These are phyloP conservation scores for Cryptococcus sp. DNA, from an alignment of 1,284 basidiomycete genomes.

Conservation along the genomic window DNA sequence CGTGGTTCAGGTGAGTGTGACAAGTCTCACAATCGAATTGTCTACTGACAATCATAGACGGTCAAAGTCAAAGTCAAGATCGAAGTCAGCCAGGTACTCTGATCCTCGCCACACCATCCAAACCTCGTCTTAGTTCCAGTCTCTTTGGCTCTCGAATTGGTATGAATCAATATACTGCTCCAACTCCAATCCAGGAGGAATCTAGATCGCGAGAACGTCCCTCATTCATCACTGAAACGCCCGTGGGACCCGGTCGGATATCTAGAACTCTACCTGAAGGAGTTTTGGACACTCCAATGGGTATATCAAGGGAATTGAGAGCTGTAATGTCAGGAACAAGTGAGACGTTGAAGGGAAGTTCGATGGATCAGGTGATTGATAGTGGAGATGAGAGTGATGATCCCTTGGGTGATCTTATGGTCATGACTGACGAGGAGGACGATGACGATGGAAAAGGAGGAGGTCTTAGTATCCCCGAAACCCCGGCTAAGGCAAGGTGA, in stretches of 20 bases:
- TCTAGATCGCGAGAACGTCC: constrained; percentile 9
- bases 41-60: not conserved
- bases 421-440: constrained; percentile 41
- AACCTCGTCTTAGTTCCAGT: constrained; percentile 16
- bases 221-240: constrained; percentile 28
- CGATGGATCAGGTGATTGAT: not conserved
- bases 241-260: constrained; percentile 6
- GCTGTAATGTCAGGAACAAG: not conserved
- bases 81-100: constrained; percentile 22
- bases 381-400: constrained; percentile 25
- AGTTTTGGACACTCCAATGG: constrained; percentile 3
- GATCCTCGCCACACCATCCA: constrained; percentile 39
- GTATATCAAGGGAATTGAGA: not conserved
- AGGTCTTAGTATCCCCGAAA: not conserved
- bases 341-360: not conserved
- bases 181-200: constrained; percentile 41
- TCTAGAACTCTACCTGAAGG: constrained; percentile 6
- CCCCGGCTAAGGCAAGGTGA: not conserved
- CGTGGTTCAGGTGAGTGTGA: constrained; percentile 2
- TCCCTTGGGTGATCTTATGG: constrained; percentile 35
- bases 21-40: not conserved
- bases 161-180: constrained; percentile 3
- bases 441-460: not conserved
- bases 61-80: constrained; percentile 5
- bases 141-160: constrained; percentile 12